Conservation (phyloP, 805 yeast genomes). For the Novakomyces olei region DNA sequence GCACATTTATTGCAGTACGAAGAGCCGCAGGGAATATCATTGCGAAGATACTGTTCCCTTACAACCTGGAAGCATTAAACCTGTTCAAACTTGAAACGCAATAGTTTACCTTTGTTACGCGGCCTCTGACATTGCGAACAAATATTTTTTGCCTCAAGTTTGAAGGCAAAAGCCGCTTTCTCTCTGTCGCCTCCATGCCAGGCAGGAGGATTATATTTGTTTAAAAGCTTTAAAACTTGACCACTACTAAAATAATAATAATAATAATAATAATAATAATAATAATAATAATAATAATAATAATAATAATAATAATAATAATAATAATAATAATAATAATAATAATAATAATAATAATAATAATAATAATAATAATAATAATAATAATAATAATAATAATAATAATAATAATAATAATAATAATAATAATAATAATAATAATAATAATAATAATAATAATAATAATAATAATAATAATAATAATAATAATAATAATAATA, state of each 20-base stretch:
- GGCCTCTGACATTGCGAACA: not conserved
- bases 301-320: not conserved
- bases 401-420: too few species aligned
- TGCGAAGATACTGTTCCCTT: constrained; percentile 79
- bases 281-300: not conserved
- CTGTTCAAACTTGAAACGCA: not conserved
- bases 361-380: too few species aligned
- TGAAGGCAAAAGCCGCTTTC: not conserved
- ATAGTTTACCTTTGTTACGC: not conserved
- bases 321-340: constrained; percentile 4
- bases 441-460: too few species aligned
- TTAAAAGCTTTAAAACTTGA: not conserved
- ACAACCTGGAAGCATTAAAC: constrained; percentile 32
- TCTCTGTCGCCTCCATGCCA: not conserved
- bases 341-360: constrained; percentile 6
- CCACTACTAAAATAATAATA: not conserved
- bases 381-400: too few species aligned
- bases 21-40: constrained; percentile 82
- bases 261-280: not conserved
- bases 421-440: too few species aligned
- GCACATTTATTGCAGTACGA: constrained; percentile 41
- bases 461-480: too few species aligned
- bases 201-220: not conserved
- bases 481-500: too few species aligned
- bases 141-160: not conserved